These are phyloP conservation scores for Aspergillaceae sp. DNA, from an alignment of 2,329 filamentous ascomycete species.

Conservation along the genomic window DNA sequence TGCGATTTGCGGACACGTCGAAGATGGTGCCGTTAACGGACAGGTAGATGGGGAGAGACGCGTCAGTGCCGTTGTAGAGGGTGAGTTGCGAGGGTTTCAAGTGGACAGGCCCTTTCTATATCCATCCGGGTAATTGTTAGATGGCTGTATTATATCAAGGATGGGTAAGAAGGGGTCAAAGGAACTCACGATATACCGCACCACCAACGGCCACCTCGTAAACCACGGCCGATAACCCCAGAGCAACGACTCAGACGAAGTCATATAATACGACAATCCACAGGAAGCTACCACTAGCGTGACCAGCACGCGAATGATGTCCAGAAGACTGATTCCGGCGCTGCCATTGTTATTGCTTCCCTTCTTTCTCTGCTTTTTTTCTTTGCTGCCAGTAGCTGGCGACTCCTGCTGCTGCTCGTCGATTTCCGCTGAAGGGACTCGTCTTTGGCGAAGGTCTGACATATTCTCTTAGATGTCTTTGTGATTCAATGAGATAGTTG, in stretches of 20 bases:
- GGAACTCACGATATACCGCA: conserved; percentile 49
- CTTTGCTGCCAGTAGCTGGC: background rate
- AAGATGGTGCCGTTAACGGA: conserved; percentile 66
- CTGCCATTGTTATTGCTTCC: conserved; percentile 4
- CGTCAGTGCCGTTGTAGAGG: conserved; percentile 68
- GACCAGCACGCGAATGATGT: conserved; percentile 60
- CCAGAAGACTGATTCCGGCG: conserved; percentile 43
- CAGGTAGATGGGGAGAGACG: conserved; percentile 72
- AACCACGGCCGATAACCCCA: conserved; percentile 62
- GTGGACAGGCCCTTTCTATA: conserved; percentile 49
- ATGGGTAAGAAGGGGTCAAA: background rate
- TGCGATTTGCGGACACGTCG: conserved; percentile 50
- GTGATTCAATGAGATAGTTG: background rate
- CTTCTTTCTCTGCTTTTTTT: conserved; percentile 2
- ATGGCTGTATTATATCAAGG: background rate
- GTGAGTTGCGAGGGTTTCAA: conserved; percentile 69
- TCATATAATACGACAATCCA: conserved; percentile 68
- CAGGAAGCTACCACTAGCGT: conserved; percentile 59
- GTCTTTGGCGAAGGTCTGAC: conserved; percentile 26
- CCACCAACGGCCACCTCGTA: conserved; percentile 50
- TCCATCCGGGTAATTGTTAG: conserved; percentile 1
- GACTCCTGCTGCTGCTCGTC: background rate
- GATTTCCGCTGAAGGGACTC: conserved; percentile 4
- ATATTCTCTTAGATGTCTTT: conserved; percentile 2
- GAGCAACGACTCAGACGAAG: conserved; percentile 58